Evolutionary conservation across 2,329 filamentous ascomycete species (phyloP).

Genomic region (Apiospora malaysiana): DNA sequence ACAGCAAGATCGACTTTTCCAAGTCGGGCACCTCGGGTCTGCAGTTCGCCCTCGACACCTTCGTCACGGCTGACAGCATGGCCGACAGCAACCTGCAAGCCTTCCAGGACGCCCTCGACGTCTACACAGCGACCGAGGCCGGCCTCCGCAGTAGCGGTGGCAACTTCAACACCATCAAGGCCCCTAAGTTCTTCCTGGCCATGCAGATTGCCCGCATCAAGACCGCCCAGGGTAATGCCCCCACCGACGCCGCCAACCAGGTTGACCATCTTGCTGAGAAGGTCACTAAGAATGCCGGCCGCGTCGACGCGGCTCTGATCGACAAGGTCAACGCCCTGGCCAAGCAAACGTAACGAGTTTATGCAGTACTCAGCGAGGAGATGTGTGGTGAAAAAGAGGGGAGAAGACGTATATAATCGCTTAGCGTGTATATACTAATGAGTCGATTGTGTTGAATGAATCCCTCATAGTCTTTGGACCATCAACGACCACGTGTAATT

Average conservation of each 20-base stretch:
- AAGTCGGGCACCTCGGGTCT: slow-evolving; percentile 52
- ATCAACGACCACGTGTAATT: too few species aligned
- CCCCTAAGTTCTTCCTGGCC: slow-evolving; percentile 67
- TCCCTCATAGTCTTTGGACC: not conserved
- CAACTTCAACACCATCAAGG: slow-evolving; percentile 58
- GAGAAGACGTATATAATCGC: slow-evolving; percentile 1
- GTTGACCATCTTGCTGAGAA: slow-evolving; percentile 64
- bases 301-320: slow-evolving; percentile 53
- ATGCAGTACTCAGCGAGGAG: too few species aligned
- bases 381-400: not conserved
- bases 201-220: slow-evolving; percentile 65
- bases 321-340: slow-evolving; percentile 53
- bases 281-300: slow-evolving; percentile 60
- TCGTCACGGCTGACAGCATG: slow-evolving; percentile 57
- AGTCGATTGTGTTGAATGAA: slow-evolving; percentile 21
- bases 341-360: slow-evolving; percentile 14
- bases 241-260: slow-evolving; percentile 55
- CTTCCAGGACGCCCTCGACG: slow-evolving; percentile 60
- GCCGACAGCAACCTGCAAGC: slow-evolving; percentile 53
- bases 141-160: slow-evolving; percentile 61
- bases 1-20: slow-evolving; percentile 63
- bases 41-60: slow-evolving; percentile 58
- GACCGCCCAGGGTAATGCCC: slow-evolving; percentile 62
- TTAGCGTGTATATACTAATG: slow-evolving; percentile 18
- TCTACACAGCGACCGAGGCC: slow-evolving; percentile 65